Percentiles rank a stretch among this genome's conserved stretches.
These are phyloP conservation scores for Fraxinus floribunda DNA, from an alignment of 305 asterid genomes.

Conservation along the genomic window DNA sequence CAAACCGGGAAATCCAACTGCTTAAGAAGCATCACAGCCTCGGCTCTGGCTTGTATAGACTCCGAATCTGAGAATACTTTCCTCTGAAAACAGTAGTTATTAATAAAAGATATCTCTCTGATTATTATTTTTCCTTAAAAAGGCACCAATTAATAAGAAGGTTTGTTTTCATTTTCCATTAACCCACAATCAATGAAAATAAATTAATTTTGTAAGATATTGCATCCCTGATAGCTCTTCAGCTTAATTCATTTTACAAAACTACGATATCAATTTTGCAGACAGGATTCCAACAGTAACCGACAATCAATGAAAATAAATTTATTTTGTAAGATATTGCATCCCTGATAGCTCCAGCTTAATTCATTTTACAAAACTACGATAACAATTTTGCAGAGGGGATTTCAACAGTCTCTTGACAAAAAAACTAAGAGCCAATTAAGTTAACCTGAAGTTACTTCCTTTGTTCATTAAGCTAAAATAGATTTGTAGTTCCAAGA, in stretches of 20 bases:
- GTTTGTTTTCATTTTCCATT: conserved; percentile 8
- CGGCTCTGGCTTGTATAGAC: conserved; percentile 96
- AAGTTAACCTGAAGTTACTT: not conserved
- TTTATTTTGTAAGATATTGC: not conserved
- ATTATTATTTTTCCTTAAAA: not conserved
- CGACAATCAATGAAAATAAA: not conserved
- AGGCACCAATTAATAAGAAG: conserved; percentile 1
- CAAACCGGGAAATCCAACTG: conserved; percentile 88
- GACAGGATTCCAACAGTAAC: not conserved
- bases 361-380: not conserved
- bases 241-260: not conserved
- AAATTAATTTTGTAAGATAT: not conserved
- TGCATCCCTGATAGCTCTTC: not conserved
- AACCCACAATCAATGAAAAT: not conserved
- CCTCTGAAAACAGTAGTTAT: conserved; percentile 58
- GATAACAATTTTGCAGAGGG: not conserved
- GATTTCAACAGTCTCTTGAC: not conserved
- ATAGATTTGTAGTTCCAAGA: not conserved
- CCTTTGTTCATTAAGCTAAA: not conserved
- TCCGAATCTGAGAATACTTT: conserved; percentile 94
- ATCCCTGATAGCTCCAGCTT: not conserved
- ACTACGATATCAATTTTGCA: not conserved
- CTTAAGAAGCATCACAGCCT: conserved; percentile 98
- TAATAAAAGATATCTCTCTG: conserved; percentile 1
- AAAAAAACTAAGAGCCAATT: not conserved